Evolutionary conservation across 2,329 filamentous ascomycete species (phyloP).

Genomic region (Drechmeria coniospora): DNA sequence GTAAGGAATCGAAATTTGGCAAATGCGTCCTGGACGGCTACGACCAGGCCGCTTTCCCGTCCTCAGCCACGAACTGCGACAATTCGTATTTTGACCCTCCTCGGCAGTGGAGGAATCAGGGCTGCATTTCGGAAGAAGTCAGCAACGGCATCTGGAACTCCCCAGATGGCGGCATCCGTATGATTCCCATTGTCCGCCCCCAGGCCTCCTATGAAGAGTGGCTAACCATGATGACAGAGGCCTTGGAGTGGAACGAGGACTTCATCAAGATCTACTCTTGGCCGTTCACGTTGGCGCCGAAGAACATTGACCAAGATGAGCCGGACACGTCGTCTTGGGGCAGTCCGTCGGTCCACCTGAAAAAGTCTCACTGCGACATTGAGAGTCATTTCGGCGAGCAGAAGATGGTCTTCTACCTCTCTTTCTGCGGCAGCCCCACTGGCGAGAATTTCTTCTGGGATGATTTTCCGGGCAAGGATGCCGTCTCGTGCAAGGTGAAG

Average conservation of each 20-base stretch:
- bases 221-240: no score
- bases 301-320: conserved; percentile 18
- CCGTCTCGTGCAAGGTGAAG: no score
- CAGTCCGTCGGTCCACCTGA: no score
- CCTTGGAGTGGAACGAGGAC: conserved; percentile 25
- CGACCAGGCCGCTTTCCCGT: conserved; percentile 16
- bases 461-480: no score
- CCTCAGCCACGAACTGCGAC: conserved; percentile 23
- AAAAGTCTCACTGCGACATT: no score
- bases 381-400: no score
- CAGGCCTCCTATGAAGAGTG: no score
- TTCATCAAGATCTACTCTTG: conserved; percentile 27
- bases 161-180: conserved; percentile 22
- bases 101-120: conserved; percentile 20
- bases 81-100: conserved; percentile 18
- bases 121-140: conserved; percentile 26
- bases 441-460: no score
- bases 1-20: conserved; percentile 13
- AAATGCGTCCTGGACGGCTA: conserved; percentile 17
- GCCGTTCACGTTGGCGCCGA: conserved; percentile 15
- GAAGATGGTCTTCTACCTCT: no score
- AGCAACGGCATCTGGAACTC: conserved; percentile 22
- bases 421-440: no score
- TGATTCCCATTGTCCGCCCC: no score
- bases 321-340: conserved; percentile 54